Conservation (phyloP, 768 basidiomycete species). For the Lyophyllum semitale region DNA sequence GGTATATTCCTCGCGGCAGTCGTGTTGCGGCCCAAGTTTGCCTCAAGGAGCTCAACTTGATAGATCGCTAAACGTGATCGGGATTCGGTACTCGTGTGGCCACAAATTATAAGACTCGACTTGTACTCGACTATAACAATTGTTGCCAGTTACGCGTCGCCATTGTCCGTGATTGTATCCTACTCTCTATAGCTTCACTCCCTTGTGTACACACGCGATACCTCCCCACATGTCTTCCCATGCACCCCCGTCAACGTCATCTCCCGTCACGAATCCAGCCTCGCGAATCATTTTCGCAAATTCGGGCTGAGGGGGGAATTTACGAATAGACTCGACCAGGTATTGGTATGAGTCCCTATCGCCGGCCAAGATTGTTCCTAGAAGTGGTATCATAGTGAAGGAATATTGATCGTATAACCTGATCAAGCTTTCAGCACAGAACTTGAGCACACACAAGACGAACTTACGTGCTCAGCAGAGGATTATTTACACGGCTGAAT, state of each 20-base stretch:
- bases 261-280: constrained; percentile 78
- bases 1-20: constrained; percentile 3
- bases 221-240: constrained; percentile 89
- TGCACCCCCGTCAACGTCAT: constrained; percentile 76
- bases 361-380: constrained; percentile 96
- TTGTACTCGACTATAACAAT: background rate
- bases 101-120: background rate
- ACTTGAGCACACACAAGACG: background rate
- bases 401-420: constrained; percentile 96
- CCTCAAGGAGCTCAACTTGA: background rate
- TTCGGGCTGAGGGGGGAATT: constrained; percentile 85
- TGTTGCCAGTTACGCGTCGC: background rate
- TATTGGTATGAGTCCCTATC: constrained; percentile 97
- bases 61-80: constrained; percentile 8
- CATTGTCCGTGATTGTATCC: background rate
- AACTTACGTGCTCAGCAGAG: constrained; percentile 81
- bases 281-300: constrained; percentile 89
- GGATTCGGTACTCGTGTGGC: constrained; percentile 9
- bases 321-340: constrained; percentile 94
- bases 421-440: constrained; percentile 7
- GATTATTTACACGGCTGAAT: constrained; percentile 91
- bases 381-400: constrained; percentile 90
- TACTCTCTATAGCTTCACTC: constrained; percentile 65
- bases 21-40: constrained; percentile 3
- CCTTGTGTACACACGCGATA: constrained; percentile 83